Conservation (phyloP, 2,329 filamentous ascomycete species). For the Fusarium neocosmosporiellum region DNA sequence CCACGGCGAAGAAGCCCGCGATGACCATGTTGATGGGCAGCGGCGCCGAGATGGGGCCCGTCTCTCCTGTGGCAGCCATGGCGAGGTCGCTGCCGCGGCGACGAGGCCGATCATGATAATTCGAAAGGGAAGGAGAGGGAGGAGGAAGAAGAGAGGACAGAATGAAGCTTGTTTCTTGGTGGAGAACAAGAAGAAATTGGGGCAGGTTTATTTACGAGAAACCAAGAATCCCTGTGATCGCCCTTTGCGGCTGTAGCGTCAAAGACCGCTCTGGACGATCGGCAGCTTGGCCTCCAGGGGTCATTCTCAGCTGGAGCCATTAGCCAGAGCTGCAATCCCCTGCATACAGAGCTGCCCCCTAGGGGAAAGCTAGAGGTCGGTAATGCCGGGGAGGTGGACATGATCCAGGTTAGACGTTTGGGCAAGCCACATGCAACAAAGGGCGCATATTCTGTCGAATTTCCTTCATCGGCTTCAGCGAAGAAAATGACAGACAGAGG, state of each 20-base stretch:
- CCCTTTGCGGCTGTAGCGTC: not conserved
- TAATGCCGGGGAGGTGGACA: not conserved
- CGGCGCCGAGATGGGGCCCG: constrained; percentile 25
- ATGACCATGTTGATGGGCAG: constrained; percentile 32
- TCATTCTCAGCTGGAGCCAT: not conserved
- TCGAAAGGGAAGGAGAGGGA: not conserved
- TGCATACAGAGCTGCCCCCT: not conserved
- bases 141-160: not conserved
- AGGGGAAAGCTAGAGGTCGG: not conserved
- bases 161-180: not conserved
- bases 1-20: constrained; percentile 33
- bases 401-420: not conserved
- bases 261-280: not conserved
- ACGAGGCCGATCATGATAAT: not conserved
- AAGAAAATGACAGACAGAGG: not conserved
- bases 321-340: not conserved
- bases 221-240: not conserved
- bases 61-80: constrained; percentile 28
- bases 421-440: not conserved
- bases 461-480: not conserved
- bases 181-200: not conserved
- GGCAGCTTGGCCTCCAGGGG: not conserved
- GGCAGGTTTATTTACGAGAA: not conserved
- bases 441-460: not conserved
- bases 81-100: constrained; percentile 18